Conservation (phyloP, 1,139 yeast genomes). For the Pichiaceae sp. region DNA sequence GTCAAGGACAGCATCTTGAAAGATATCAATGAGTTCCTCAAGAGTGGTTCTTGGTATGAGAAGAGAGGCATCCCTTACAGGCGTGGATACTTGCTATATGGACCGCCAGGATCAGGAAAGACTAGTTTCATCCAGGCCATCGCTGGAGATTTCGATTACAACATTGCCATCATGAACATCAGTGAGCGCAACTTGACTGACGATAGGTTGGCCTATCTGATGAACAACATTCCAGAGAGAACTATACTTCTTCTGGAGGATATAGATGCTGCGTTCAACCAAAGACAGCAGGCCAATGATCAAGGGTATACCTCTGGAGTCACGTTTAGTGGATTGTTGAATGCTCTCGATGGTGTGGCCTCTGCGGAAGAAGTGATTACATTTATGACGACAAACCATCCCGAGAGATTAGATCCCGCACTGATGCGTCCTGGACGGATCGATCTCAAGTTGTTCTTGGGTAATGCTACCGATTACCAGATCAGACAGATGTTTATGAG, state of each 20-base stretch:
- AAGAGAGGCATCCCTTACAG: slow-evolving; percentile 96
- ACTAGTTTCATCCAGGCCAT: slow-evolving; percentile 93
- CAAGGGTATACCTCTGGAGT: slow-evolving; percentile 72
- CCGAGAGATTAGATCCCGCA: slow-evolving; percentile 84
- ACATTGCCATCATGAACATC: slow-evolving; percentile 84
- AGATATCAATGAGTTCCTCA: slow-evolving; percentile 76
- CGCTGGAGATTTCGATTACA: slow-evolving; percentile 94
- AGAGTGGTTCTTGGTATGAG: slow-evolving; percentile 84
- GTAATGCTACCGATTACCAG: slow-evolving; percentile 79
- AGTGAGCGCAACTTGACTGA: slow-evolving; percentile 90
- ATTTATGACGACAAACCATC: slow-evolving; percentile 97
- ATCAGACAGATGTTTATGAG: slow-evolving; percentile 77
- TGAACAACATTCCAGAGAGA: slow-evolving; percentile 93
- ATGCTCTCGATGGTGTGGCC: slow-evolving; percentile 97
- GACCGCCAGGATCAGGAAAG: slow-evolving; percentile 98
- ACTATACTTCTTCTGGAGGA: slow-evolving; percentile 82
- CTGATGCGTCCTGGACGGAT: slow-evolving; percentile 89
- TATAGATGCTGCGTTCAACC: slow-evolving; percentile 90
- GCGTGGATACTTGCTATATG: slow-evolving; percentile 87
- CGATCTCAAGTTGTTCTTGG: slow-evolving; percentile 74
- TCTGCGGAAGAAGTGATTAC: slow-evolving; percentile 95
- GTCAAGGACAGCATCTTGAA: slow-evolving; percentile 53
- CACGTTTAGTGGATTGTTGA: slow-evolving; percentile 87
- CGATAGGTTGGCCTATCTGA: slow-evolving; percentile 84
- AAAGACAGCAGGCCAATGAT: slow-evolving; percentile 71